These are phyloP conservation scores for Tylopilus sp. DNA, from an alignment of 768 basidiomycete genomes.

Conservation along the genomic window DNA sequence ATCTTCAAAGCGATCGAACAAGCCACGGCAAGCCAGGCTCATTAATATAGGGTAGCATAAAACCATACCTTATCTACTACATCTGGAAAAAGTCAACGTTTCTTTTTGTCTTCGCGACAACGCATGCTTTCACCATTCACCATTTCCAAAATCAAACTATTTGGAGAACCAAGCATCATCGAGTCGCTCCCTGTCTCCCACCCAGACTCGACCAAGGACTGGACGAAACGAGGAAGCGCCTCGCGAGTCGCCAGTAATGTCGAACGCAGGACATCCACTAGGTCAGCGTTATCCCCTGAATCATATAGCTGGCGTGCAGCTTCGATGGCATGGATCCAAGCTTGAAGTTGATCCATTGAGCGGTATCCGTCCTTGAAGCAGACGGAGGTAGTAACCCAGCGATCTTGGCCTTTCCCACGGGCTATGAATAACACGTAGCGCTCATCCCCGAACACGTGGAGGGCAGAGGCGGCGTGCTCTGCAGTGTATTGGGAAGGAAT, in stretches of 20 bases:
- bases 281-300: neutral
- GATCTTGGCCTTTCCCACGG: neutral
- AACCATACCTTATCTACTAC: no score
- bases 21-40: no score
- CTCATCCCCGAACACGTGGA: constrained; percentile 43
- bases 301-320: constrained; percentile 7
- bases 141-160: constrained; percentile 23
- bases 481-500: constrained; percentile 3
- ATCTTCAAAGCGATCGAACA: no score
- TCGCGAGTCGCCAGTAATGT: constrained; percentile 11
- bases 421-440: constrained; percentile 53
- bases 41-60: no score
- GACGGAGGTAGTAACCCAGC: constrained; percentile 33
- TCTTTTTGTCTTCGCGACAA: no score
- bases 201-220: constrained; percentile 24
- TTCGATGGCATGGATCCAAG: constrained; percentile 42
- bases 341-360: constrained; percentile 49
- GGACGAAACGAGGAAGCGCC: constrained; percentile 18
- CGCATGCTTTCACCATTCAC: no score
- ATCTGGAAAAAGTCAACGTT: no score
- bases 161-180: constrained; percentile 30
- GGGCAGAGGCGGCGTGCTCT: constrained; percentile 24
- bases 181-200: constrained; percentile 38
- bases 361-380: constrained; percentile 50
- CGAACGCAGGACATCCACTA: constrained; percentile 7